Evolutionary conservation across 2,329 filamentous ascomycete genomes (phyloP).

Genomic region (Epichloe uncinata): DNA sequence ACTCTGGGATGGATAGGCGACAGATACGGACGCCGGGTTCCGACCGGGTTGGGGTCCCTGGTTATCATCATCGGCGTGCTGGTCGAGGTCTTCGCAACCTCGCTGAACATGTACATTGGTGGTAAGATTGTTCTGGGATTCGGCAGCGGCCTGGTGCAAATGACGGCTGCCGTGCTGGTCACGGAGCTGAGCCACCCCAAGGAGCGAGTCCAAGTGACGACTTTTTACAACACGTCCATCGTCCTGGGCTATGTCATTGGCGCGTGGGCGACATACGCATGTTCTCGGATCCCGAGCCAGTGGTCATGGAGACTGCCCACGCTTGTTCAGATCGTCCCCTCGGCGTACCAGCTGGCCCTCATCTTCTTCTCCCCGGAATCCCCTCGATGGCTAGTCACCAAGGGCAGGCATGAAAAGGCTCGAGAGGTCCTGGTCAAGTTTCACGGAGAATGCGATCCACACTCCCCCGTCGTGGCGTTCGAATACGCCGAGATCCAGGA

Average conservation of each 20-base stretch:
- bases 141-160: conserved; percentile 24
- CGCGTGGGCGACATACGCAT: conserved; percentile 24
- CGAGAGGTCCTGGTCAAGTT: conserved; percentile 36
- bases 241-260: conserved; percentile 25
- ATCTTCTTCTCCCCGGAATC: conserved; percentile 43
- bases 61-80: conserved; percentile 25
- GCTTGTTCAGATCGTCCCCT: conserved; percentile 35
- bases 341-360: conserved; percentile 27
- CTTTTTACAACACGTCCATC: conserved; percentile 29
- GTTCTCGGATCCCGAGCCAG: conserved; percentile 11
- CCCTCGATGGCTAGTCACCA: conserved; percentile 43
- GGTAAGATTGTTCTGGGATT: conserved; percentile 25
- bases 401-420: conserved; percentile 36
- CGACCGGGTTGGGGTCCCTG: conserved; percentile 23
- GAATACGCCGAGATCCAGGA: conserved; percentile 37
- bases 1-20: conserved; percentile 24
- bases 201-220: conserved; percentile 24
- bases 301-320: conserved; percentile 42
- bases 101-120: conserved; percentile 24
- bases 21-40: conserved; percentile 19
- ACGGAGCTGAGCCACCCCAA: conserved; percentile 29
- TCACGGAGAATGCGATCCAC: conserved; percentile 32
- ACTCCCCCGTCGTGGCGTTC: conserved; percentile 30
- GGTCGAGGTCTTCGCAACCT: conserved; percentile 22
- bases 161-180: conserved; percentile 28